Percentiles rank a stretch among this genome's conserved stretches.
These are phyloP conservation scores for Trichophyton mentagrophytes DNA, from an alignment of 2,329 filamentous ascomycete genomes.

Conservation along the genomic window DNA sequence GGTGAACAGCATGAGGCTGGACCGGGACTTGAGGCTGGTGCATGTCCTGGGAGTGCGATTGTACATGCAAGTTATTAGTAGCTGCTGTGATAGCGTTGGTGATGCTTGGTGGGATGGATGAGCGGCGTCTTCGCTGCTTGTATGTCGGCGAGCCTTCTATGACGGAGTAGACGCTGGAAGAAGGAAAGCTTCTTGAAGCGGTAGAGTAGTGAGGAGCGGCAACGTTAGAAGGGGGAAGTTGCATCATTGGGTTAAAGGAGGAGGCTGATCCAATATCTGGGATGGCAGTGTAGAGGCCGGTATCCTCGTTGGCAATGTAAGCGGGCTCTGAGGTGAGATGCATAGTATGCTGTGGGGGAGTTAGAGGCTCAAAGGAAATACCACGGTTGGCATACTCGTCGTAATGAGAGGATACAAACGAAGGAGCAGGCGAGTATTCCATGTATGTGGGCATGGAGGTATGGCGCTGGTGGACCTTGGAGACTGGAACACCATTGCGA, in stretches of 20 bases:
- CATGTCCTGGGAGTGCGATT: slow-evolving; percentile 27
- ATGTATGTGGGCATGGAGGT: slow-evolving; percentile 98
- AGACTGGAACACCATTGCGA: slow-evolving; percentile 75
- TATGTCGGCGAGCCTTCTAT: slow-evolving; percentile 98
- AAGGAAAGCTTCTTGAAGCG: slow-evolving; percentile 52
- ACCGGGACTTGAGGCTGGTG: slow-evolving; percentile 21
- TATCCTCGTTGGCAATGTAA: slow-evolving; percentile 97
- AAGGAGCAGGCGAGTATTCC: slow-evolving; percentile 95
- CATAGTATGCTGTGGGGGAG: slow-evolving; percentile 80
- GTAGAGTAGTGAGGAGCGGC: slow-evolving; percentile 67
- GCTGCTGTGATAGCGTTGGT: slow-evolving; percentile 53
- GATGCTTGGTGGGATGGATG: slow-evolving; percentile 75
- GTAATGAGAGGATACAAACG: slow-evolving; percentile 96
- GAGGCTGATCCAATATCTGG: slow-evolving; percentile 68
- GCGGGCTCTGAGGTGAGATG: slow-evolving; percentile 76
- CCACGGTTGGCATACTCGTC: slow-evolving; percentile 96
- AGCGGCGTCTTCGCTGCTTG: slow-evolving; percentile 89
- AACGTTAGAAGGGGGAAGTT: slow-evolving; percentile 75
- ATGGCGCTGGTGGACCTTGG: slow-evolving; percentile 77
- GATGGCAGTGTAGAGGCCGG: slow-evolving; percentile 86
- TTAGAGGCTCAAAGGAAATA: slow-evolving; percentile 92
- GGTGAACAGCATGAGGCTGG: slow-evolving; percentile 50
- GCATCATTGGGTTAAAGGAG: slow-evolving; percentile 76
- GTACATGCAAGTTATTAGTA: slow-evolving; percentile 29
- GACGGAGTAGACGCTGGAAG: slow-evolving; percentile 80